Conservation (phyloP, 2,329 filamentous ascomycete genomes). For the Xylariaceae sp. region DNA sequence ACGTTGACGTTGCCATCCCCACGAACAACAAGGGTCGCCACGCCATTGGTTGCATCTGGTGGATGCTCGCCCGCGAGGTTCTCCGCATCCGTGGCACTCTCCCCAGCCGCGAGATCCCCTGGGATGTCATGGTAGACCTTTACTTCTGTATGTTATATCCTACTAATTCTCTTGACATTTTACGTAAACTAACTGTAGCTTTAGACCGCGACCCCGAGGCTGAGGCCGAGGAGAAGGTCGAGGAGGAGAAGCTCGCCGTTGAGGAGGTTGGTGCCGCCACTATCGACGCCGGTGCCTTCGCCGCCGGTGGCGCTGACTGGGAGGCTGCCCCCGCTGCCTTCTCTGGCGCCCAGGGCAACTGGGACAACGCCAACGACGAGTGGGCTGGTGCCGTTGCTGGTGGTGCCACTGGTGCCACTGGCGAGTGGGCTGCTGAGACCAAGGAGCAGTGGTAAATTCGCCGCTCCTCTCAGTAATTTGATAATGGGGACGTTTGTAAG, state of each 20-base stretch:
- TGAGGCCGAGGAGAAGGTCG: constrained; percentile 96
- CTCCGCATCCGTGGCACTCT: constrained; percentile 97
- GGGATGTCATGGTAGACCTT: constrained; percentile 99
- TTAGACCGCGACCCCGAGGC: constrained; percentile 95
- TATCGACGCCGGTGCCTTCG: constrained; percentile 69
- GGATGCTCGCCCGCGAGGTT: constrained; percentile 99
- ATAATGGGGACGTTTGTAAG: no score
- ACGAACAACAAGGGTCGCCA: constrained; percentile 99
- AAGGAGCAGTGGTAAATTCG: constrained; percentile 33
- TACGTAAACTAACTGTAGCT: constrained; percentile 17
- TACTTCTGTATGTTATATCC: constrained; percentile 80
- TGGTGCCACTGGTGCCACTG: constrained; percentile 57
- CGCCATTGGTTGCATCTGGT: constrained; percentile 98
- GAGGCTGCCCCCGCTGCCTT: constrained; percentile 72
- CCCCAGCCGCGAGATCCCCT: constrained; percentile 90
- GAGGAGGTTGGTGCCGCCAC: constrained; percentile 79
- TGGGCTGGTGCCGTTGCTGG: constrained; percentile 55
- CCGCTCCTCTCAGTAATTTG: background rate
- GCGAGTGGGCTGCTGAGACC: constrained; percentile 61
- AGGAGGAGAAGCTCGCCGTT: constrained; percentile 85
- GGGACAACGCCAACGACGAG: constrained; percentile 55
- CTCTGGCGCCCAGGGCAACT: constrained; percentile 47
- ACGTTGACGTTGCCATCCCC: constrained; percentile 98
- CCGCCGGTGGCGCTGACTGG: constrained; percentile 60
- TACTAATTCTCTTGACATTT: background rate